These are phyloP conservation scores for Hemileccinum impolitum DNA, from an alignment of 768 basidiomycete species.

Conservation along the genomic window DNA sequence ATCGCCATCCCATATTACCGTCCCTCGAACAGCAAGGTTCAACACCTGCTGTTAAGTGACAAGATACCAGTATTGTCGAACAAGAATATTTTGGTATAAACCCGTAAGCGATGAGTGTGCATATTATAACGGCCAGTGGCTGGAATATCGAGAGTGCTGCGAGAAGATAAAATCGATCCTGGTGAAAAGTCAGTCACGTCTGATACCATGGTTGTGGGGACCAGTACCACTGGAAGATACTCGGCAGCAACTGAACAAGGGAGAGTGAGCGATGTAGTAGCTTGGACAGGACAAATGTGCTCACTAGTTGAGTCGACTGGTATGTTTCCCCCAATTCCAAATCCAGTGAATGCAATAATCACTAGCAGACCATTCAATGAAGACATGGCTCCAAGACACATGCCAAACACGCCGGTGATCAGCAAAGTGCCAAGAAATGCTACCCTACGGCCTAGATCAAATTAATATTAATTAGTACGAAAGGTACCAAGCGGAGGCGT, in stretches of 20 bases:
- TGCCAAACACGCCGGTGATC: constrained; percentile 11
- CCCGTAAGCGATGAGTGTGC: constrained; percentile 6
- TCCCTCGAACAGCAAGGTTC: constrained; percentile 15
- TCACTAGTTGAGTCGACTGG: constrained; percentile 17
- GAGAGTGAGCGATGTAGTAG: not conserved
- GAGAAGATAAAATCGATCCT: constrained; percentile 17
- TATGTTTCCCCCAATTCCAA: constrained; percentile 14
- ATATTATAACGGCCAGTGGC: not conserved
- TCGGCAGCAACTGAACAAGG: constrained; percentile 7
- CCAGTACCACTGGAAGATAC: constrained; percentile 13
- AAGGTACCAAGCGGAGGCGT: not conserved
- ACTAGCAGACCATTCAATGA: constrained; percentile 12
- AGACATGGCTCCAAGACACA: constrained; percentile 10
- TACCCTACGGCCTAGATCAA: constrained; percentile 12
- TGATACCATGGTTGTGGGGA: too few species aligned
- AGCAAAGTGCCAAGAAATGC: constrained; percentile 16
- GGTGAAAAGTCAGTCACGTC: not conserved
- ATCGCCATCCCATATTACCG: constrained; percentile 21
- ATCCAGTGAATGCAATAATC: constrained; percentile 7
- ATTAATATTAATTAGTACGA: not conserved
- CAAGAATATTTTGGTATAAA: constrained; percentile 17
- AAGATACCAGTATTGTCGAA: constrained; percentile 7
- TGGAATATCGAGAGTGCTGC: constrained; percentile 10
- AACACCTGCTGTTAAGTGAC: constrained; percentile 9
- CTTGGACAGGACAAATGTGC: not conserved